Conservation (phyloP, 768 basidiomycete species). For the Butyriboletus loyo region DNA sequence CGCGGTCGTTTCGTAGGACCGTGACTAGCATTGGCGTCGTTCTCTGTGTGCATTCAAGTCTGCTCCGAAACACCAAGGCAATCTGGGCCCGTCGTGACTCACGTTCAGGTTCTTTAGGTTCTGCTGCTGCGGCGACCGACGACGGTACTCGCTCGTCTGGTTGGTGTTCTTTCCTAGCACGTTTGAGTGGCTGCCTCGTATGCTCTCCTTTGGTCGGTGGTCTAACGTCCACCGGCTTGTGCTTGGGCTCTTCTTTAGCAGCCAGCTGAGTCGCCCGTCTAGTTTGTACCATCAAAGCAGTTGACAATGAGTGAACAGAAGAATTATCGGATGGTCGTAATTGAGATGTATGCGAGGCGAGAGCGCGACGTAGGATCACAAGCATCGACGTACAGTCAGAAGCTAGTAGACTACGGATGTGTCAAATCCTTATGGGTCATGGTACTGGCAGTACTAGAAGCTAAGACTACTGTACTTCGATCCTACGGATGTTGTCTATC, state of each 20-base stretch:
- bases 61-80: neutral
- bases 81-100: constrained; percentile 1
- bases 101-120: constrained; percentile 1
- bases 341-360: neutral
- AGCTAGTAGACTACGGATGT: no score
- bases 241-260: neutral
- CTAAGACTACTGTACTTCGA: no score
- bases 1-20: constrained; percentile 3
- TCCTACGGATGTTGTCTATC: no score
- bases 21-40: neutral
- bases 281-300: constrained; percentile 23
- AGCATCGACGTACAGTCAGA: neutral
- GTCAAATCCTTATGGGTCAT: no score
- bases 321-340: neutral
- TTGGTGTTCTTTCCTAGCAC: constrained; percentile 1
- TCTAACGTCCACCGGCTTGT: neutral
- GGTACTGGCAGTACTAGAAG: no score
- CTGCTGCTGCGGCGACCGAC: neutral
- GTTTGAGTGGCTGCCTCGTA: constrained; percentile 15
- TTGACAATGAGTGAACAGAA: neutral
- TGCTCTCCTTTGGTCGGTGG: neutral
- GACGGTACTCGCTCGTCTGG: neutral
- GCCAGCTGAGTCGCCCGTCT: constrained; percentile 13
- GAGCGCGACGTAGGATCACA: neutral
- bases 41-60: neutral